phyloP scores from a whole-genome alignment of 2,329 filamentous ascomycete genomes.

The Pyrenophora teres region DNA sequence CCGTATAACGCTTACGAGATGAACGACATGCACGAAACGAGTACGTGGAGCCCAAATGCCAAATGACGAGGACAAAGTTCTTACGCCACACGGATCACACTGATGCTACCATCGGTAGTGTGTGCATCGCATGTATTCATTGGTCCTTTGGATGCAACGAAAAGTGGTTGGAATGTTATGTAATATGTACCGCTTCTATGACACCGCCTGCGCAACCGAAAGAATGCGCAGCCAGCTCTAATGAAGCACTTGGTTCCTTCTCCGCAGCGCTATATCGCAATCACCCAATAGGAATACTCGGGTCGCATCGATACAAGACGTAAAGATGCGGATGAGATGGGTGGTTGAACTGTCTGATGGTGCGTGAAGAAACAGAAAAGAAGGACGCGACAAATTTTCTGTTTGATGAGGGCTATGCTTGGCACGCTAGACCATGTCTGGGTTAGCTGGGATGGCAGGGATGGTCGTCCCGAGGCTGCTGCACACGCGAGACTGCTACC shows the following conservation, averaged over 20 bases:
- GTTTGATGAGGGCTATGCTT: slow-evolving; percentile 24
- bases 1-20: no score
- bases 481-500: not conserved
- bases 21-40: no score
- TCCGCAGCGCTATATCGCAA: slow-evolving; percentile 67
- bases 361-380: slow-evolving; percentile 35
- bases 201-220: slow-evolving; percentile 77
- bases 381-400: slow-evolving; percentile 17
- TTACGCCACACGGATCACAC: no score
- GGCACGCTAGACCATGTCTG: slow-evolving; percentile 8
- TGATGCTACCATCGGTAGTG: no score
- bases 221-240: slow-evolving; percentile 73
- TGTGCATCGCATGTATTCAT: no score
- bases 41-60: no score
- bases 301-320: slow-evolving; percentile 44
- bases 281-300: slow-evolving; percentile 41
- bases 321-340: slow-evolving; percentile 45
- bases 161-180: not conserved
- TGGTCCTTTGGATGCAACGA: not conserved
- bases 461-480: not conserved
- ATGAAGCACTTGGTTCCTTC: slow-evolving; percentile 64
- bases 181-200: slow-evolving; percentile 77
- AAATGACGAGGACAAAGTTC: no score
- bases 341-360: slow-evolving; percentile 49
- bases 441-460: not conserved